Base-by-base conservation (phyloP, 208 protist genomes). In the Phytomonas francai region DNA sequence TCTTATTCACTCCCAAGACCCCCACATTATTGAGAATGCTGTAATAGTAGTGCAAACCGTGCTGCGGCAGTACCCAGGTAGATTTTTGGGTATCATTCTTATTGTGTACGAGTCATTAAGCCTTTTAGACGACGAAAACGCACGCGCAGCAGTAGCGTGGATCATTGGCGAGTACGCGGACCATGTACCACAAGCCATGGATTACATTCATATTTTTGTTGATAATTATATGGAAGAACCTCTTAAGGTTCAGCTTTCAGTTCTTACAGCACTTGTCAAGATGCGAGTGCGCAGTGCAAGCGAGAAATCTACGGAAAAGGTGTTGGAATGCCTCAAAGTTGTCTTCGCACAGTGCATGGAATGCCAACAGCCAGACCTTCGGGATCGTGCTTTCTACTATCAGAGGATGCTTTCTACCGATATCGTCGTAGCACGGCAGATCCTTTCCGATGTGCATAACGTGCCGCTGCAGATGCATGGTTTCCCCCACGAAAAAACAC, bases 371-470 rank as follows among this genome's bases (percentile, higher is more conserved):
- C 98, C 98, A 33, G 98, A 99, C 89, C 76, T 99, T 8, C 85
- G 98, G 32, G 98, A 99, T 81, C 92, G 98, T 60, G 98, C 97
- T 36, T 99, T 97, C 79, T 94, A 99, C 58, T 99, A 99, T 78
- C 99, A 97, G 97, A 80, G 98, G 51, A 81, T 99, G 30, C 87
- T 99, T 5, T 91, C 91, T 11, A 84, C 75, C 4, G 96, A 99
- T 77, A 82, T 85, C 22, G 84, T 89, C 33, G 92, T 89, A 42
- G 97, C 97, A 16, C 96, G 97, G 76, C 73, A 59, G 59, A 81
- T 97, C 56, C 77, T 98, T 31, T 45, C 58, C 22, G 62, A 42
- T 9, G 51, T 65, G 56, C 71, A 80, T 33, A 58, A 32, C 34
- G 19, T 60, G 59, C 27, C 66, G 60, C 34, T 65, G 39, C 39